Evolutionary conservation across 257 asterid genomes (phyloP).

Genomic region (Lycium barbarum): DNA sequence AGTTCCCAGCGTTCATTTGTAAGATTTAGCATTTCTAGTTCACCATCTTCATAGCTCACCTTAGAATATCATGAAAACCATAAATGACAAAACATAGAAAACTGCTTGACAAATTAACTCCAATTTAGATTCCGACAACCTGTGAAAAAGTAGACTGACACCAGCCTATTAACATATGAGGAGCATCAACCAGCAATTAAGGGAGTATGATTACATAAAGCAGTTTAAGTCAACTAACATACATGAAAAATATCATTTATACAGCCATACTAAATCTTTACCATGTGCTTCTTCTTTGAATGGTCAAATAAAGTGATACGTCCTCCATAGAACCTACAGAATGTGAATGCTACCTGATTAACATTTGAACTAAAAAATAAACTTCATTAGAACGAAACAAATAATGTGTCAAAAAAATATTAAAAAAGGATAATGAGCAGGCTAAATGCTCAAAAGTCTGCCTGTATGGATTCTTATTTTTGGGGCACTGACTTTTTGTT

Average conservation of each 20-base stretch:
- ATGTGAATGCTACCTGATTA: slow-evolving; percentile 23
- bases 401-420: background rate
- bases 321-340: slow-evolving; percentile 51
- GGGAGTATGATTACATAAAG: slow-evolving; percentile 15
- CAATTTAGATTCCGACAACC: background rate
- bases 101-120: slow-evolving; percentile 17
- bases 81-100: slow-evolving; percentile 15
- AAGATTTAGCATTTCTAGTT: slow-evolving; percentile 38
- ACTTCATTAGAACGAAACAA: background rate
- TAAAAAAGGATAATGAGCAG: background rate
- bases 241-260: background rate
- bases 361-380: slow-evolving; percentile 4
- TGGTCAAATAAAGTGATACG: slow-evolving; percentile 32
- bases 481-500: too few species aligned
- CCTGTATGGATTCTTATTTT: background rate
- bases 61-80: slow-evolving; percentile 30
- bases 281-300: slow-evolving; percentile 39
- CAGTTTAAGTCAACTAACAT: slow-evolving; percentile 10
- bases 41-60: slow-evolving; percentile 47
- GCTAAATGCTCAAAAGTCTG: slow-evolving; percentile 17
- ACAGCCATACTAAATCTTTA: slow-evolving; percentile 32
- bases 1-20: slow-evolving; percentile 40
- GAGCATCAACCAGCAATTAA: slow-evolving; percentile 3
- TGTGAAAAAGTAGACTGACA: slow-evolving; percentile 16
- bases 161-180: slow-evolving; percentile 29